These are phyloP conservation scores for Phytopythium montanum DNA, from an alignment of 352 stramenopile species.

Conservation along the genomic window DNA sequence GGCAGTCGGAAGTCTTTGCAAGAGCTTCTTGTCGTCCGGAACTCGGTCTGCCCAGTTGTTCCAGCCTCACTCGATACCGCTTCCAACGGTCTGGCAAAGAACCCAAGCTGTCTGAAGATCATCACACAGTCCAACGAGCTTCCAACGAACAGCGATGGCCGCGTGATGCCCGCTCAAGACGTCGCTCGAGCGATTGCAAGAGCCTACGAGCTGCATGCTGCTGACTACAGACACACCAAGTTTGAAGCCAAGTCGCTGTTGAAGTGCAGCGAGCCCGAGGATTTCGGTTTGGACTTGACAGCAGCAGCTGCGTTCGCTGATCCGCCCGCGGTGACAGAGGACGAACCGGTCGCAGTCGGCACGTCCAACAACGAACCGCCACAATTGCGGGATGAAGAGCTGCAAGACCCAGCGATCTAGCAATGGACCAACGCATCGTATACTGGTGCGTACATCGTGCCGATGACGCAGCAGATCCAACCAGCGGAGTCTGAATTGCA, in stretches of 20 bases:
- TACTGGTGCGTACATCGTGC: neutral
- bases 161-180: slow-evolving; percentile 27
- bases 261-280: slow-evolving; percentile 17
- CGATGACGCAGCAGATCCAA: neutral
- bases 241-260: slow-evolving; percentile 8
- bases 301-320: neutral
- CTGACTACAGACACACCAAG: slow-evolving; percentile 6
- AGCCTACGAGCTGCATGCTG: slow-evolving; percentile 22
- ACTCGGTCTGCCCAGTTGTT: neutral
- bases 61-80: neutral
- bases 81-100: neutral
- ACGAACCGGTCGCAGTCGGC: neutral
- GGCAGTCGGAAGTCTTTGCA: slow-evolving; percentile 50
- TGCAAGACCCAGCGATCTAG: neutral
- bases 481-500: neutral
- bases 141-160: neutral
- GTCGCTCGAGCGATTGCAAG: slow-evolving; percentile 36
- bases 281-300: slow-evolving; percentile 13
- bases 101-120: neutral
- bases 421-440: neutral
- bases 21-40: slow-evolving; percentile 37
- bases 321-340: neutral
- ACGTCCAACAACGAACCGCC: neutral
- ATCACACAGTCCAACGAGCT: neutral
- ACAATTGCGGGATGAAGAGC: neutral